Evolutionary conservation across 371 early-diverging fungal genomes (phyloP).

Genomic region (Mortierella sp.): DNA sequence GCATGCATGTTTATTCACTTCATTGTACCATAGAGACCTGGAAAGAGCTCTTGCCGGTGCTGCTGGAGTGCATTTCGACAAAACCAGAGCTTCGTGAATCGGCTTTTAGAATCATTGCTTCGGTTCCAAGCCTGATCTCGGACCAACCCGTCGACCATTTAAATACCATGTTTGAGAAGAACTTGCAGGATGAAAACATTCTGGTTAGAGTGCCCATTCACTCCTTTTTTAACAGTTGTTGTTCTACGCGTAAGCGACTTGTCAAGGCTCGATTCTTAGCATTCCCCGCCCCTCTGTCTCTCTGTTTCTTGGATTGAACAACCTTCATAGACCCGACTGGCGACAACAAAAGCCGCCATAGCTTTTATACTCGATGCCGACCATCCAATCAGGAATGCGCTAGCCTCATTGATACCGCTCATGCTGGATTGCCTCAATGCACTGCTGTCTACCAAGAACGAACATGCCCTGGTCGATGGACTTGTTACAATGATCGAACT

Average conservation of each 20-base stretch:
- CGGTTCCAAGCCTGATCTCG: slow-evolving; percentile 79
- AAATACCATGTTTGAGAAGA: slow-evolving; percentile 71
- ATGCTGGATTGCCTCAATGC: slow-evolving; percentile 36
- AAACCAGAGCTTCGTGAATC: slow-evolving; percentile 83
- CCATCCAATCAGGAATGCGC: slow-evolving; percentile 49
- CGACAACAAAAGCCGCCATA: slow-evolving; percentile 87
- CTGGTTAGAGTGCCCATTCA: no score
- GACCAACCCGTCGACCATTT: slow-evolving; percentile 75
- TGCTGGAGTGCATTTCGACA: slow-evolving; percentile 82
- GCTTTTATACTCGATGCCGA: slow-evolving; percentile 80
- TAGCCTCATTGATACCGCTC: slow-evolving; percentile 16
- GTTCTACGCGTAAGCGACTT: no score
- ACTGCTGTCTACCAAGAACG: slow-evolving; percentile 62
- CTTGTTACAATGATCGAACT: slow-evolving; percentile 87
- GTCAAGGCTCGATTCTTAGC: no score
- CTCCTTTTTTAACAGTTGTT: no score
- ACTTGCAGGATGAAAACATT: slow-evolving; percentile 70
- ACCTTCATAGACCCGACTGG: no score
- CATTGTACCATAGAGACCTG: slow-evolving; percentile 64
- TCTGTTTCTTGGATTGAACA: no score
- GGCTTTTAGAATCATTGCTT: slow-evolving; percentile 87
- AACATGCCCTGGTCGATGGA: slow-evolving; percentile 76
- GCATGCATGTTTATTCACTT: background rate
- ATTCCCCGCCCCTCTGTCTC: no score
- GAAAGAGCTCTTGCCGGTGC: slow-evolving; percentile 79